Evolutionary conservation across 1,284 basidiomycete species (phyloP).

Genomic region (Cryptococcus depauperatus): DNA sequence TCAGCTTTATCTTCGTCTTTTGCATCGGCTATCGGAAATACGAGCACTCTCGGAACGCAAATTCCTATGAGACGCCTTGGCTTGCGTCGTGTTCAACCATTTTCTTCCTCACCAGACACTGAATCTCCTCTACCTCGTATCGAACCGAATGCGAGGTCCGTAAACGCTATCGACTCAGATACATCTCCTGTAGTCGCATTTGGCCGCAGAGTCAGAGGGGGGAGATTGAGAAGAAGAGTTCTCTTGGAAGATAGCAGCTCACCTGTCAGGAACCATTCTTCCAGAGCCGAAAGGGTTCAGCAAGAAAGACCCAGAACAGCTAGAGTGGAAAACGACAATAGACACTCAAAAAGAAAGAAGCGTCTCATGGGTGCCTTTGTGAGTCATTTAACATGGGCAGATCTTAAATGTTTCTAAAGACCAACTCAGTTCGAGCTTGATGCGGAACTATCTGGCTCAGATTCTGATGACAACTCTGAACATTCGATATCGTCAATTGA

Average conservation of each 20-base stretch:
- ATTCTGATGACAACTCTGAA: conserved; percentile 20
- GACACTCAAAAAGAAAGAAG: conserved; percentile 7
- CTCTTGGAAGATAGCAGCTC: background rate
- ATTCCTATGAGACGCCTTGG: conserved; percentile 12
- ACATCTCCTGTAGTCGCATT: conserved; percentile 9
- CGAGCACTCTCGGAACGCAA: conserved; percentile 8
- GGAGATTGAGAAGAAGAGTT: conserved; percentile 3
- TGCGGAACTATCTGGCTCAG: conserved; percentile 30
- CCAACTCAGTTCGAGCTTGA: conserved; percentile 31
- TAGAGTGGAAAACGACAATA: conserved; percentile 3
- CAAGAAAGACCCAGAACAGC: conserved; percentile 3
- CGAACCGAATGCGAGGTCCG: background rate
- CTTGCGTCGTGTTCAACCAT: conserved; percentile 3
- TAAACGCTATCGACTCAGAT: conserved; percentile 1
- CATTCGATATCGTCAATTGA: conserved; percentile 37
- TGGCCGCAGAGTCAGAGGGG: background rate
- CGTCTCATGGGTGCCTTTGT: conserved; percentile 14
- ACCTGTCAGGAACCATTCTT: background rate
- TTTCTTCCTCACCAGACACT: conserved; percentile 5
- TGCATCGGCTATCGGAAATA: background rate
- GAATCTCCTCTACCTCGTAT: conserved; percentile 3
- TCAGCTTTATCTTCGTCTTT: conserved; percentile 1
- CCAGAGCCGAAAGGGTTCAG: background rate
- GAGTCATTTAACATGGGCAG: conserved; percentile 4
- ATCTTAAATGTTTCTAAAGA: background rate